Base-by-base conservation (phyloP, 164 flowering plant species). In the Macadamia tetraphylla region DNA sequence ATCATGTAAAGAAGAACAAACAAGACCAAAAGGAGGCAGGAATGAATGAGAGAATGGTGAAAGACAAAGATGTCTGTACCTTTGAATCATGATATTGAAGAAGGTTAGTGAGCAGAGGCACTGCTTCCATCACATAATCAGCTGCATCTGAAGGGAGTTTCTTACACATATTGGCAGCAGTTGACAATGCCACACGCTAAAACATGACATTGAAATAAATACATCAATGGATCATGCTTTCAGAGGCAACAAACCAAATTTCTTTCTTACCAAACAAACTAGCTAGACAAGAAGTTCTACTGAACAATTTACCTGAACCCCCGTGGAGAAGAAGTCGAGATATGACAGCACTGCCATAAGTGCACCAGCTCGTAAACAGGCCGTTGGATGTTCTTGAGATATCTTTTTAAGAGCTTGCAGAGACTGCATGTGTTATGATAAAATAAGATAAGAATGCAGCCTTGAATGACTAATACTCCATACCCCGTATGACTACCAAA, bases 101-200 rank as follows among this genome's bases (percentile, higher is more conserved):
- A 63, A 91, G 94, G 74, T 92, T 91, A 17, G 97, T 92, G 76
- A 95, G 81, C 58, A 91, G 77, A 46, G 99, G 99, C 56, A 95
- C 97, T 69, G 98, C 97, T 76, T 92, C 98, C 97, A 92, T 92
- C 70, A 92, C 99, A 86, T 88, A 92, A 77, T 95, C 99, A 67
- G 99, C 86, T 29, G 99, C 98, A 89, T 95, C 99, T 5, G 98
- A 87, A 66, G 99, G 97, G 53, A 95, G 97, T 69, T 95, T 95
- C 86, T 89, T 95, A 82, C 99, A 95, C 90, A 95, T 95, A 79
- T 95, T 95, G 76, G 97, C 99, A 75, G 99, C 99, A 74, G 99
- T 95, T 58, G 98, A 84, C 51, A 95, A 70, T 69, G 99, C 99
- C 43, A 95, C 98, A 68, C 99, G 82, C 99, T 95, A 81, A 42